Evolutionary conservation across 2,329 filamentous ascomycete species (phyloP).

Genomic region (Neofusicoccum ribis): DNA sequence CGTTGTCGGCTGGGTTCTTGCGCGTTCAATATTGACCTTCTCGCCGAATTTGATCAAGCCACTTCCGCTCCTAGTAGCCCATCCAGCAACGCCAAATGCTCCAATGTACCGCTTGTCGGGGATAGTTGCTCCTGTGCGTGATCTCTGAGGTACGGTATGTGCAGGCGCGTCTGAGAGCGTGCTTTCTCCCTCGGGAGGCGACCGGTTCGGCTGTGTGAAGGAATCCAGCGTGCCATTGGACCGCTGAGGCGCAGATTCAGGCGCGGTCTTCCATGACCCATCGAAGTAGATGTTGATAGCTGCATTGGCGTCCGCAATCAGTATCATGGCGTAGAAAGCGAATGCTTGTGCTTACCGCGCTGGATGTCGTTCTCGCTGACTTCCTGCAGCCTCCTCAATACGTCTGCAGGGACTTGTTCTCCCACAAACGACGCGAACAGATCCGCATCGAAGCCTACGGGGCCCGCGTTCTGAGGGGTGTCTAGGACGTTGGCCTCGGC

Average conservation of each 20-base stretch:
- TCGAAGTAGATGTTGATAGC: constrained; percentile 67
- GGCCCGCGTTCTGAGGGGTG: constrained; percentile 21
- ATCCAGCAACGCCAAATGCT: constrained; percentile 86
- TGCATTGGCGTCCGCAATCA: constrained; percentile 19
- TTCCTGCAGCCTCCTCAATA: constrained; percentile 50
- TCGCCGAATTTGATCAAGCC: constrained; percentile 80
- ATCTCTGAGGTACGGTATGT: not conserved
- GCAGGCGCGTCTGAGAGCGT: constrained; percentile 24
- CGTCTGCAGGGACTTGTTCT: constrained; percentile 46
- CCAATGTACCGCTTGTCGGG: constrained; percentile 76
- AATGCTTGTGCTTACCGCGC: constrained; percentile 36
- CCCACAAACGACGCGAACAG: constrained; percentile 62
- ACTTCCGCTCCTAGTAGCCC: constrained; percentile 82
- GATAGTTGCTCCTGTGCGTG: constrained; percentile 38
- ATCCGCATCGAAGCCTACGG: constrained; percentile 53
- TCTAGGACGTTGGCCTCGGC: constrained; percentile 16
- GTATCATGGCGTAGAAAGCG: not conserved
- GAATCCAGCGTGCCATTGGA: not conserved
- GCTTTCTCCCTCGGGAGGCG: constrained; percentile 21
- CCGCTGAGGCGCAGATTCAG: not conserved
- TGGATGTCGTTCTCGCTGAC: constrained; percentile 57
- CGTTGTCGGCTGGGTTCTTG: constrained; percentile 66
- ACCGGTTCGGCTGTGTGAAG: not conserved
- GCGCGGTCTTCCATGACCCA: constrained; percentile 57
- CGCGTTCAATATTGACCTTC: constrained; percentile 79